Base-by-base conservation (phyloP, 2,329 filamentous ascomycete genomes). In the Incumbomyces delicatus region DNA sequence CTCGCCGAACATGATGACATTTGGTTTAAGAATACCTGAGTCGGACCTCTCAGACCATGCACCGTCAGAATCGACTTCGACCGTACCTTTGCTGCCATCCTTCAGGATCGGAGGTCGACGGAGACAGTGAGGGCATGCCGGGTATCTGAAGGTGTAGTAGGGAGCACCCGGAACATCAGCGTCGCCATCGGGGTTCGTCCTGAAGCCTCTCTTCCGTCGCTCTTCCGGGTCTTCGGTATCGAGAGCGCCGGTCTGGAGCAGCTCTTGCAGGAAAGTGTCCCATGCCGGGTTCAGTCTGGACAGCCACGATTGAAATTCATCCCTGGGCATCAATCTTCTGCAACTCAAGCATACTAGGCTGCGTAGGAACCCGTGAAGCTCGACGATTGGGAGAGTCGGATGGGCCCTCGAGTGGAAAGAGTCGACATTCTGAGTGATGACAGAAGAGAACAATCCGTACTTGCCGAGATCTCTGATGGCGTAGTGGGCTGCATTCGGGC, bases 341-440 rank as follows among this genome's bases (percentile, higher is more conserved):
- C 92, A 98, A 56, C 79, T 85, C 11, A 84, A 77, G 67, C 92
- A 98, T 44, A 88, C 76, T 27, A 88, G 76, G 27, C 83, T 79
- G 53, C 89, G 78, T 41, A 98, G 74, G 65, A 92, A 94, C 55
- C 92, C 92, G 64, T 98, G 92, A 41, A 98, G 74, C 65, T 96
- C 90, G 38, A 94, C 70, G 8, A 86, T 92, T 5, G 78, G 75
- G 36, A 89, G 66, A 8, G 72, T 61, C 0, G 88, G 86, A 63
- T 95, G 89, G 1, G 87, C 84, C 49, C 69, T 68, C 2, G 76
- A 72, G 65, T 98, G 92, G 62, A 98, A 94, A 2, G 88, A 95
- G 67, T 98, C 92, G 43, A 98, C 92, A 61, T 96, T 96, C 63
- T 98, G 92, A 34, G 92, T 96, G 56, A 98, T 80, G 49, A 95